Evolutionary conservation across 2,329 filamentous ascomycete genomes (phyloP).

Genomic region (Lachnellula occidentalis): DNA sequence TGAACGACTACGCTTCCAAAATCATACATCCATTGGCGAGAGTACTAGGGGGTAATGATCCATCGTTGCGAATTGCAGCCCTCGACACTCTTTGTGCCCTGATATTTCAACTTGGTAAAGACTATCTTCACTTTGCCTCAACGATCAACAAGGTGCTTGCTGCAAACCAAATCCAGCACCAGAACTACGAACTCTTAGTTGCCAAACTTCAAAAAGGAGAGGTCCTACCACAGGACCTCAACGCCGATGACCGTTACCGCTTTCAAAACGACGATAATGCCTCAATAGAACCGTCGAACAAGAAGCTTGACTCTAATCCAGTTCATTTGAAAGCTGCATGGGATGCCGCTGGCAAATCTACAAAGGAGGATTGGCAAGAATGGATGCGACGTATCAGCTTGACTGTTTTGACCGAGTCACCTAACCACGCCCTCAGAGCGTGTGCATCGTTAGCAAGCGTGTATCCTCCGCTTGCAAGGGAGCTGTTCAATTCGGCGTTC

Average conservation of each 20-base stretch:
- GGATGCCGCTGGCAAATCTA: constrained; percentile 95
- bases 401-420: constrained; percentile 88
- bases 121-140: constrained; percentile 90
- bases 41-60: constrained; percentile 69
- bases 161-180: constrained; percentile 75
- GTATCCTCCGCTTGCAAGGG: constrained; percentile 84
- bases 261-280: constrained; percentile 74
- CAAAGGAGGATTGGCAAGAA: constrained; percentile 97
- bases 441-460: constrained; percentile 88
- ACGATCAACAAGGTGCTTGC: constrained; percentile 86
- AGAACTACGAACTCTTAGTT: constrained; percentile 87
- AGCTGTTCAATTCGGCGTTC: constrained; percentile 97
- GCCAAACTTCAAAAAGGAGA: constrained; percentile 93
- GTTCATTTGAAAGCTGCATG: constrained; percentile 95
- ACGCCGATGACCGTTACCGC: constrained; percentile 74
- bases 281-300: constrained; percentile 78
- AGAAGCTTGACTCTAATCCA: constrained; percentile 95
- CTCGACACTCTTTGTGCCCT: constrained; percentile 91
- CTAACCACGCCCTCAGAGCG: constrained; percentile 88
- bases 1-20: constrained; percentile 93
- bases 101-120: constrained; percentile 91
- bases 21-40: constrained; percentile 92
- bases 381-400: constrained; percentile 98
- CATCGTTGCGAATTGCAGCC: constrained; percentile 69
- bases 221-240: constrained; percentile 89